These are phyloP conservation scores for Dactylellina cionopaga DNA, from an alignment of 2,329 filamentous ascomycete genomes.

Conservation along the genomic window DNA sequence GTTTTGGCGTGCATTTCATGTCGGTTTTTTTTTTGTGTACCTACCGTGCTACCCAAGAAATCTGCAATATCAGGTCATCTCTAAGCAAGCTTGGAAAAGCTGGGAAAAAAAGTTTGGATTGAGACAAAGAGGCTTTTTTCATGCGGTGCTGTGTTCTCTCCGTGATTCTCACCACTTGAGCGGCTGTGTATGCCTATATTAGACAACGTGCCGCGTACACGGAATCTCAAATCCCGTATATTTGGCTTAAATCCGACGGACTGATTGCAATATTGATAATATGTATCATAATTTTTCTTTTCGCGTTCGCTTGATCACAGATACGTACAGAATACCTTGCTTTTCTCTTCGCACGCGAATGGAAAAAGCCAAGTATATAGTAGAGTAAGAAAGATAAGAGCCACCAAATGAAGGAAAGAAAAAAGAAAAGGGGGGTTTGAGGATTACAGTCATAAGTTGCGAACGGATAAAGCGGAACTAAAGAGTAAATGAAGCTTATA, in stretches of 20 bases:
- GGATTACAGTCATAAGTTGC: slow-evolving; percentile 27
- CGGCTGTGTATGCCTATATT: slow-evolving; percentile 4
- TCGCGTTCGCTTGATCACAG: slow-evolving; percentile 14
- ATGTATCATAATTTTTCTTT: slow-evolving; percentile 2
- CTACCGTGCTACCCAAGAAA: too few species aligned
- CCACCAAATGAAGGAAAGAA: slow-evolving; percentile 6
- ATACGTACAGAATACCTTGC: slow-evolving; percentile 43
- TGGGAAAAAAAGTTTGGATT: too few species aligned
- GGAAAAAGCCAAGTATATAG: slow-evolving; percentile 7
- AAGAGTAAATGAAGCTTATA: slow-evolving; percentile 42
- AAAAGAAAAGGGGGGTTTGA: too few species aligned
- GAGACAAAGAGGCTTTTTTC: not conserved
- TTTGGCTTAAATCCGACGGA: too few species aligned
- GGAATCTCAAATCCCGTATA: not conserved
- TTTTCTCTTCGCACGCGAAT: slow-evolving; percentile 30
- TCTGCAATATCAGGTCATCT: too few species aligned
- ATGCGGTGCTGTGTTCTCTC: not conserved
- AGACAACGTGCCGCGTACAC: slow-evolving; percentile 1
- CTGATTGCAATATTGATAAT: not conserved
- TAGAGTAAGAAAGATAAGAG: slow-evolving; percentile 7
- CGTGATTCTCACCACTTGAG: slow-evolving; percentile 9
- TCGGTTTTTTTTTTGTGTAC: too few species aligned
- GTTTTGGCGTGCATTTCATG: too few species aligned
- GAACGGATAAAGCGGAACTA: not conserved
- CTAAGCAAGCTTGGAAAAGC: too few species aligned